Conservation (phyloP, 306 rosid species). For the Purshia tridentata region DNA sequence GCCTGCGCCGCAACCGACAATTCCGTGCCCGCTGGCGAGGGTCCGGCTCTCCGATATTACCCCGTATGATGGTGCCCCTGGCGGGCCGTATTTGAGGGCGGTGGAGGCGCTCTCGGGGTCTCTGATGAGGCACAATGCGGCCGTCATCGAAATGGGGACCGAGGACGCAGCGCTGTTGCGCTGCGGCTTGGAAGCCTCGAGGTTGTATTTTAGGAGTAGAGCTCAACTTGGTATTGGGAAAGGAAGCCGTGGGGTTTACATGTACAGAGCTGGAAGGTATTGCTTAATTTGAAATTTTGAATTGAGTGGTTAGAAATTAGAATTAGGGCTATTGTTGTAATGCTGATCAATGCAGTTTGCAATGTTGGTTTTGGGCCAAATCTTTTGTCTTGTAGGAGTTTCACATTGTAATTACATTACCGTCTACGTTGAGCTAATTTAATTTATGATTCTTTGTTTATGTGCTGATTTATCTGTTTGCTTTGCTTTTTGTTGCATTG, state of each 20-base stretch:
- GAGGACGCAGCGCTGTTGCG: slow-evolving; percentile 71
- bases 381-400: background rate
- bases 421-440: background rate
- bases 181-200: slow-evolving; percentile 82
- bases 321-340: background rate
- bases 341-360: background rate
- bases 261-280: slow-evolving; percentile 96
- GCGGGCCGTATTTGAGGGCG: slow-evolving; percentile 57
- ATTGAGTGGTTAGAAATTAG: background rate
- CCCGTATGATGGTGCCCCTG: slow-evolving; percentile 76
- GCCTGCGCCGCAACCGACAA: slow-evolving; percentile 31
- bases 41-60: slow-evolving; percentile 79
- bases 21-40: slow-evolving; percentile 49
- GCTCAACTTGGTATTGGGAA: slow-evolving; percentile 60
- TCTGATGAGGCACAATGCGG: slow-evolving; percentile 85
- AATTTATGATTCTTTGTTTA: background rate
- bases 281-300: too few relatives aligned
- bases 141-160: slow-evolving; percentile 64
- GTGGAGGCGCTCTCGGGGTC: slow-evolving; percentile 70
- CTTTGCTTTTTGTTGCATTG: background rate
- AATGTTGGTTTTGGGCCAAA: background rate
- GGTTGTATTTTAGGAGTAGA: slow-evolving; percentile 72
- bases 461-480: background rate
- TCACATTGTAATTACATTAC: background rate
- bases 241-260: slow-evolving; percentile 75